These are phyloP conservation scores for Pseudisothecium myosuroides DNA, from an alignment of 225 moss, liverwort and hornwort genomes.

Conservation along the genomic window DNA sequence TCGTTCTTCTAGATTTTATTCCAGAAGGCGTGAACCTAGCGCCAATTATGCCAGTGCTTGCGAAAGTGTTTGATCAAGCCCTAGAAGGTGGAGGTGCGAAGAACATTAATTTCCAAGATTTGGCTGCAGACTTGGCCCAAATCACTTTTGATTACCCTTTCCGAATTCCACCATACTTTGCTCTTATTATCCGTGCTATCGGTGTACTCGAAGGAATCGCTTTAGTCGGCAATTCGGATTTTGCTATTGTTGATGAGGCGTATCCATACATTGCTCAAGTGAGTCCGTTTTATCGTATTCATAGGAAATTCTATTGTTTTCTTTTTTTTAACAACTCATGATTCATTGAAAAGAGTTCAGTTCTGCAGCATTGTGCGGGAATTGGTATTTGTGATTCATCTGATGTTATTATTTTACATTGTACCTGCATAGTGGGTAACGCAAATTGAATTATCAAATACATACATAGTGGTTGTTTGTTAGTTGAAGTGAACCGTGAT, in stretches of 20 bases:
- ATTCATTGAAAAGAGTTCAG: neutral
- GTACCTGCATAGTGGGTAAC: neutral
- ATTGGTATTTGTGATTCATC: neutral
- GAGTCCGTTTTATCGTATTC: neutral
- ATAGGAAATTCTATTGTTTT: neutral
- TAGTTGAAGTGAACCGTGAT: neutral
- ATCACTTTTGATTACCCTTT: slow-evolving; percentile 99
- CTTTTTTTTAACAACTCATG: neutral
- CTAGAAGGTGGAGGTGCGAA: slow-evolving; percentile 98
- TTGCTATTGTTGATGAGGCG: slow-evolving; percentile 97
- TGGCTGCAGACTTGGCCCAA: slow-evolving; percentile 94
- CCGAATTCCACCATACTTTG: slow-evolving; percentile 96
- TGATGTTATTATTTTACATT: neutral
- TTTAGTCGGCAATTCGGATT: slow-evolving; percentile 90
- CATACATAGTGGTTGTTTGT: too few species aligned
- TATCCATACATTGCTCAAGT: slow-evolving; percentile 99
- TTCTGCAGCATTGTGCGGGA: neutral
- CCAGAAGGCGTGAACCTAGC: slow-evolving; percentile 84
- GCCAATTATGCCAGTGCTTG: slow-evolving; percentile 98
- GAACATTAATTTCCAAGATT: slow-evolving; percentile 95
- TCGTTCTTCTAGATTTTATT: slow-evolving; percentile 88
- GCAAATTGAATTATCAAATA: neutral
- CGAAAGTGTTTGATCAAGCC: slow-evolving; percentile 96
- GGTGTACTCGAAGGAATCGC: slow-evolving; percentile 97
- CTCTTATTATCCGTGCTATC: slow-evolving; percentile 93